These are phyloP conservation scores for Groenewaldozyma sp. DNA, from an alignment of 1,139 yeast genomes.

Conservation along the genomic window DNA sequence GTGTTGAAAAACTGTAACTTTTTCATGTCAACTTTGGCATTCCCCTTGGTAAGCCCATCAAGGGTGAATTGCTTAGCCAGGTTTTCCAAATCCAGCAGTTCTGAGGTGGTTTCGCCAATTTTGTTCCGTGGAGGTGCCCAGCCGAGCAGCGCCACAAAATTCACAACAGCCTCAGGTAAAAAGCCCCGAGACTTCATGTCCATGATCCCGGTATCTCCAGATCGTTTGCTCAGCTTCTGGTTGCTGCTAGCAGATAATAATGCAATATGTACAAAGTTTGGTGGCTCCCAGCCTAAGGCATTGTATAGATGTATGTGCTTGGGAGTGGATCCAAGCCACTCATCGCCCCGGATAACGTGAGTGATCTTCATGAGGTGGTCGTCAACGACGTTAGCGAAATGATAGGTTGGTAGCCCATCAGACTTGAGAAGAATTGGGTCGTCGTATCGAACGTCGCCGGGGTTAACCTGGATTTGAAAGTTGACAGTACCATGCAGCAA, in stretches of 20 bases:
- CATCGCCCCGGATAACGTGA: conserved; percentile 94
- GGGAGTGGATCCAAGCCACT: conserved; percentile 95
- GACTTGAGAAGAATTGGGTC: conserved; percentile 85
- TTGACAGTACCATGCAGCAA: conserved; percentile 67
- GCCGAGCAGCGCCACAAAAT: conserved; percentile 85
- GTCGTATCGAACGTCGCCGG: conserved; percentile 63
- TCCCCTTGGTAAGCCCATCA: conserved; percentile 78
- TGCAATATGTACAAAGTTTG: conserved; percentile 83
- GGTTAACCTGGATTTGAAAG: conserved; percentile 72
- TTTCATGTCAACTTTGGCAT: conserved; percentile 78
- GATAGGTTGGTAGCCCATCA: conserved; percentile 92
- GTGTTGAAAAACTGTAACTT: conserved; percentile 73
- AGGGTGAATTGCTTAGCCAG: conserved; percentile 43
- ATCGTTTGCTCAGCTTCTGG: conserved; percentile 77
- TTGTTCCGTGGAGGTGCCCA: conserved; percentile 69
- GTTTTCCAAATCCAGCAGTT: conserved; percentile 48
- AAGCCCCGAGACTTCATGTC: conserved; percentile 50
- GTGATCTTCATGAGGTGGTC: conserved; percentile 89
- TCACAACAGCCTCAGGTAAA: conserved; percentile 77
- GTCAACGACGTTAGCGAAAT: conserved; percentile 90
- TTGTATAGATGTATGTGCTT: conserved; percentile 80
- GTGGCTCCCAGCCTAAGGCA: conserved; percentile 84
- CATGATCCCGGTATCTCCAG: conserved; percentile 68
- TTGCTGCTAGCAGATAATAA: conserved; percentile 63
- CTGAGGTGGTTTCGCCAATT: conserved; percentile 43